Base-by-base conservation (phyloP, 2,329 filamentous ascomycete genomes). In the Pseudogymnoascus sp. region DNA sequence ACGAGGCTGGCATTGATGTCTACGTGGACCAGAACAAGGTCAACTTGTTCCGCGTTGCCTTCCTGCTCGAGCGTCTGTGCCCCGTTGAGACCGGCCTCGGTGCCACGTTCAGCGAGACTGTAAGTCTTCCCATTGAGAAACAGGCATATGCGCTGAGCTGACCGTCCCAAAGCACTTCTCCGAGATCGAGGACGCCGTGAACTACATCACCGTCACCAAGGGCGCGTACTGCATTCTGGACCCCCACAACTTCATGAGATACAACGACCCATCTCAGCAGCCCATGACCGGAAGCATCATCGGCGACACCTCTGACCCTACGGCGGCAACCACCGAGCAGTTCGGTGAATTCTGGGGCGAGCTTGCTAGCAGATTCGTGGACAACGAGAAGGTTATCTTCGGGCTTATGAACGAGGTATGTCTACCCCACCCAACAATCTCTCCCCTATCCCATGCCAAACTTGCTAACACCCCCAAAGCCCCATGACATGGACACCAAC, bases 221-320 rank as follows among this genome's bases (percentile, higher is more conserved):
- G 77, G 75, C 7, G 72, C 70, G 16, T 77, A 82, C 65, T 76
- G 75, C 8, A 79, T 82, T 64, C 70, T 83, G 2, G 80, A 82
- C 68, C 79, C 79, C 2, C 80, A 82, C 72, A 82, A 81, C 69
- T 81, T 82, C 68, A 82, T 82, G 80, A 75, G 80, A 3, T 83
- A 82, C 70, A 81, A 81, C 66, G 75, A 82, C 67, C 80, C 80
- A 1, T 78, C 75, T 16, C 73, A 74, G 31, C 80, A 82, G 68
- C 80, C 81, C 3, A 76, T 71, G 62, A 77, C 75, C 6, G 80
- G 80, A 41, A 78, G 76, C 66, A 75, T 82, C 10, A 82, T 83
- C 65, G 80, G 80, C 24, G 76, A 81, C 69, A 70, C 73, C 0
- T 72, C 74, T 1, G 78, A 83, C 71, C 62, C 74, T 0, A 75